Evolutionary conservation across 148 eudicot species (phyloP).

Genomic region (Arbutus unedo): DNA sequence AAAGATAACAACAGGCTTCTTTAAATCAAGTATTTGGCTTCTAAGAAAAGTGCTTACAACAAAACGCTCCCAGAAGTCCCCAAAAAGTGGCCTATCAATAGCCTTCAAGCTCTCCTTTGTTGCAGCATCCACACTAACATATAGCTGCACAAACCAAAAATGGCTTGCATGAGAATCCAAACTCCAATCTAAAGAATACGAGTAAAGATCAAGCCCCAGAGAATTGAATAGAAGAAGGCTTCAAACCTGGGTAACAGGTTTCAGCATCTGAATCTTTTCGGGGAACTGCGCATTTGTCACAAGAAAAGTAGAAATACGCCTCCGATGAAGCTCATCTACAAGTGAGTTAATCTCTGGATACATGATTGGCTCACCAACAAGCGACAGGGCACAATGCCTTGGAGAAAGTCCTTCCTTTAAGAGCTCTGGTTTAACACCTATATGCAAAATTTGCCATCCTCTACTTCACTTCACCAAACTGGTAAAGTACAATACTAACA

Average conservation of each 20-base stretch:
- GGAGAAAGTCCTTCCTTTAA: conserved; percentile 86
- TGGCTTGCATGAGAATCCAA: neutral
- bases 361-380: conserved; percentile 99
- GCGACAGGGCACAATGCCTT: conserved; percentile 97
- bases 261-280: conserved; percentile 69
- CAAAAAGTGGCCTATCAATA: conserved; percentile 96
- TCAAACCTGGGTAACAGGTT: conserved; percentile 85
- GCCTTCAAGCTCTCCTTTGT: conserved; percentile 97
- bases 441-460: conserved; percentile 10
- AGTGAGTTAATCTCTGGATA: conserved; percentile 91
- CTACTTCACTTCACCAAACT: neutral
- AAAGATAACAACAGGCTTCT: neutral
- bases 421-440: conserved; percentile 81
- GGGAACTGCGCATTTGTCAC: conserved; percentile 99
- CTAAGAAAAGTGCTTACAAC: conserved; percentile 43
- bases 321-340: conserved; percentile 79
- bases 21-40: neutral
- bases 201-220: neutral
- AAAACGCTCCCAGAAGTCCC: conserved; percentile 99
- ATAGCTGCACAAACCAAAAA: conserved; percentile 51
- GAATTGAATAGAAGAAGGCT: neutral
- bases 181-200: neutral
- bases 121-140: conserved; percentile 98
- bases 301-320: conserved; percentile 92
- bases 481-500: neutral